These are phyloP conservation scores for Atkinsonella texensis DNA, from an alignment of 2,329 filamentous ascomycete species.

Conservation along the genomic window DNA sequence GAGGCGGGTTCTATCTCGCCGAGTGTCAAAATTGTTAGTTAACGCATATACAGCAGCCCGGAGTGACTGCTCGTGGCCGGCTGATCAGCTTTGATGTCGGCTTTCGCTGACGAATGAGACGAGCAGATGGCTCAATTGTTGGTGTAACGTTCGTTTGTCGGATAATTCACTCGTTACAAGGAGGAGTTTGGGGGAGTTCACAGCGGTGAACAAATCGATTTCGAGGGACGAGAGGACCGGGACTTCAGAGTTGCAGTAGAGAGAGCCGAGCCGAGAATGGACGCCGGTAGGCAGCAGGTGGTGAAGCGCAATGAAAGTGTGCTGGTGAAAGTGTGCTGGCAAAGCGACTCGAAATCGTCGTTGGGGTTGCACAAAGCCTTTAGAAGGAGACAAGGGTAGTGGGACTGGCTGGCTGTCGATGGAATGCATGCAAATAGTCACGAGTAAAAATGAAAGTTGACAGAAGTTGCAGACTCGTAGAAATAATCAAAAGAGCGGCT, in stretches of 20 bases:
- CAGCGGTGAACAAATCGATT: background rate
- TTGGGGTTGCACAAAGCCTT: background rate
- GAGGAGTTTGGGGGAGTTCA: background rate
- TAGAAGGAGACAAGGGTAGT: background rate
- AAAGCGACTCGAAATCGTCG: background rate
- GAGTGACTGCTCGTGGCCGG: slow-evolving; percentile 4
- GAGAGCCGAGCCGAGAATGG: too few relatives aligned
- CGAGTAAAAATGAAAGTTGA: background rate
- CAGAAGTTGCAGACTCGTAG: background rate
- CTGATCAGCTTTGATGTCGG: slow-evolving; percentile 3
- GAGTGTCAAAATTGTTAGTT: background rate
- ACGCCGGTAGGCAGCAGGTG: too few relatives aligned
- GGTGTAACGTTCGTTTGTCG: background rate
- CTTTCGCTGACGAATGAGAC: slow-evolving; percentile 1
- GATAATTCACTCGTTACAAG: background rate
- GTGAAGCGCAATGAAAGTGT: too few relatives aligned
- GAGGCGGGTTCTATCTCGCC: background rate
- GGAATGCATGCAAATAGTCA: background rate
- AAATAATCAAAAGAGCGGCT: background rate
- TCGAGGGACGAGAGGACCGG: background rate
- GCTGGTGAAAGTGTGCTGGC: too few relatives aligned
- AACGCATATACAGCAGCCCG: background rate
- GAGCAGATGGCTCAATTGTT: background rate
- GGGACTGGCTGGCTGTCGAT: too few relatives aligned
- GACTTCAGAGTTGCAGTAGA: background rate